phyloP scores from a whole-genome alignment of 1,284 basidiomycete species.

The Ganoderma multipileum region DNA sequence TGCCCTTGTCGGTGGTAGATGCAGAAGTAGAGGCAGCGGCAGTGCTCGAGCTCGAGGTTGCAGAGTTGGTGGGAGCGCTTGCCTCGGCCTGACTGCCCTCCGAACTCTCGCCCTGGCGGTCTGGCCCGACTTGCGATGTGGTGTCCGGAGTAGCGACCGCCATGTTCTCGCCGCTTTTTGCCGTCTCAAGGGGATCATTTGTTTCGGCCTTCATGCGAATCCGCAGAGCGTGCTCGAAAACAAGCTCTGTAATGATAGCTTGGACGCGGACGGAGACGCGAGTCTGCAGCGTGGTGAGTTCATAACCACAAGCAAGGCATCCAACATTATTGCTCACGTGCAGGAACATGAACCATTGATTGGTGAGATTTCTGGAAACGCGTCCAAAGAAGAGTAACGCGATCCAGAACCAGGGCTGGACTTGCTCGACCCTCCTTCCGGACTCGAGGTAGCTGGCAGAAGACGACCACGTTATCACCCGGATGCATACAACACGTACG shows the following conservation, averaged over 20 bases:
- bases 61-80: constrained; percentile 21
- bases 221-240: constrained; percentile 64
- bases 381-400: constrained; percentile 66
- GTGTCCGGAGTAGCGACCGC: constrained; percentile 37
- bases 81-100: constrained; percentile 15
- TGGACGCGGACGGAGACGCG: constrained; percentile 50
- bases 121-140: constrained; percentile 27
- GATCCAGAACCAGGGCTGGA: constrained; percentile 70
- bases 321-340: constrained; percentile 18
- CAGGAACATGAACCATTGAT: constrained; percentile 50
- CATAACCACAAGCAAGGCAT: no score
- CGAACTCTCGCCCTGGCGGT: not conserved
- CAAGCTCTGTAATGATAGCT: constrained; percentile 60
- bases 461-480: not conserved
- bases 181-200: not conserved
- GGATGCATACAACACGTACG: not conserved
- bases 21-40: not conserved
- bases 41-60: constrained; percentile 10
- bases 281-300: constrained; percentile 47
- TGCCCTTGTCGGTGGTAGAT: constrained; percentile 6
- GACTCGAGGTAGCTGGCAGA: constrained; percentile 50
- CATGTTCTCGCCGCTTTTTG: constrained; percentile 22
- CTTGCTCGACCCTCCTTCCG: constrained; percentile 43
- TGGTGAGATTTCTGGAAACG: constrained; percentile 44
- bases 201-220: constrained; percentile 54